Evolutionary conservation across 169 alveolate genomes (phyloP).

Genomic region (Eimeria tenella): DNA sequence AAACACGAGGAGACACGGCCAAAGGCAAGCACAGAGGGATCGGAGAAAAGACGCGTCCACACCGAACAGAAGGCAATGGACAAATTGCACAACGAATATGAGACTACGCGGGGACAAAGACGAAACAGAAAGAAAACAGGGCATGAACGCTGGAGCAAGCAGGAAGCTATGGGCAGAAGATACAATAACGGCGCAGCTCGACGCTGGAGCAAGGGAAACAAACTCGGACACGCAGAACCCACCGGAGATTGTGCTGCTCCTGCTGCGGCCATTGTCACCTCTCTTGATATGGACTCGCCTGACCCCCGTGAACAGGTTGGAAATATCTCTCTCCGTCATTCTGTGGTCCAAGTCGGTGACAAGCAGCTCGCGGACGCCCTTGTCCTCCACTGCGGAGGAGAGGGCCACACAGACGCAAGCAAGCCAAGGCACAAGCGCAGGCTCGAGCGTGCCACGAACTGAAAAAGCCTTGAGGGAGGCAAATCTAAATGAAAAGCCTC

Average conservation of each 20-base stretch:
- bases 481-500: not conserved
- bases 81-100: not conserved
- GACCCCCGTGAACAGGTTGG: not conserved
- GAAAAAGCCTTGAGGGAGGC: not conserved
- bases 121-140: not conserved
- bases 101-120: not conserved
- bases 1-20: not conserved
- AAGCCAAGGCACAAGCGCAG: not conserved
- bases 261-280: constrained; percentile 32
- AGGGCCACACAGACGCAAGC: not conserved
- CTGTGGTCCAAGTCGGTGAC: not conserved
- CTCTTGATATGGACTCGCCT: not conserved
- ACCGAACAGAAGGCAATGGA: not conserved
- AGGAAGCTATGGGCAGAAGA: not conserved
- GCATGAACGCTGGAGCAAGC: not conserved
- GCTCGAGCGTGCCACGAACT: not conserved
- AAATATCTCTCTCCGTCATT: constrained; percentile 1
- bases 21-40: not conserved
- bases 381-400: constrained; percentile 24
- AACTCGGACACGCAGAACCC: not conserved
- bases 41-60: not conserved
- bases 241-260: constrained; percentile 16
- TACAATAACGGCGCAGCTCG: not conserved
- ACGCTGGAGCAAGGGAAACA: not conserved
- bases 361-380: constrained; percentile 25